Evolutionary conservation across 1,284 basidiomycete species (phyloP).

Genomic region (Ceratobasidium sp.): DNA sequence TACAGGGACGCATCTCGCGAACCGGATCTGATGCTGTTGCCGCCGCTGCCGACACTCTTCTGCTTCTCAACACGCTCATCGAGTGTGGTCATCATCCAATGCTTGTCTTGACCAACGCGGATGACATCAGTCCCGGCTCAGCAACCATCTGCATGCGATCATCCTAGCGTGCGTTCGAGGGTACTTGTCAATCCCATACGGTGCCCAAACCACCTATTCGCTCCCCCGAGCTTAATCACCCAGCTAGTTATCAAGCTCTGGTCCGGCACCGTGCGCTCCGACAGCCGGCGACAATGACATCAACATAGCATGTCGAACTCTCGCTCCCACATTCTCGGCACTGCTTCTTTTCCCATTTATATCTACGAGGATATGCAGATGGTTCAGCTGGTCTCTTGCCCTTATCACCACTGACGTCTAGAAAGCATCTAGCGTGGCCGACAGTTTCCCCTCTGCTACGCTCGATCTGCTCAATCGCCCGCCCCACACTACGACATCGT

Average conservation of each 20-base stretch:
- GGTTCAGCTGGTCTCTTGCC: no score
- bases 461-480: background rate
- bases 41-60: background rate
- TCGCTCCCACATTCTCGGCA: background rate
- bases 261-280: background rate
- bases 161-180: background rate
- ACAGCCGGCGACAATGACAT: background rate
- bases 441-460: background rate
- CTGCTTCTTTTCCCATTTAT: background rate
- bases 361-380: no score
- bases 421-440: background rate
- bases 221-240: background rate
- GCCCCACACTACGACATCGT: background rate
- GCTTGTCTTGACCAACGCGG: background rate
- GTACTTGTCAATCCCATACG: background rate
- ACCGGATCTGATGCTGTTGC: background rate
- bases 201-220: background rate
- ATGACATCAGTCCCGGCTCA: background rate
- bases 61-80: background rate
- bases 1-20: background rate
- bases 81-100: background rate
- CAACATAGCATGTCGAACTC: background rate
- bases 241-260: background rate
- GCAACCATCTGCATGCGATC: background rate
- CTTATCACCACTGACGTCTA: background rate